Base-by-base conservation (phyloP, 257 asterid species). In the Solanum clarkiae region DNA sequence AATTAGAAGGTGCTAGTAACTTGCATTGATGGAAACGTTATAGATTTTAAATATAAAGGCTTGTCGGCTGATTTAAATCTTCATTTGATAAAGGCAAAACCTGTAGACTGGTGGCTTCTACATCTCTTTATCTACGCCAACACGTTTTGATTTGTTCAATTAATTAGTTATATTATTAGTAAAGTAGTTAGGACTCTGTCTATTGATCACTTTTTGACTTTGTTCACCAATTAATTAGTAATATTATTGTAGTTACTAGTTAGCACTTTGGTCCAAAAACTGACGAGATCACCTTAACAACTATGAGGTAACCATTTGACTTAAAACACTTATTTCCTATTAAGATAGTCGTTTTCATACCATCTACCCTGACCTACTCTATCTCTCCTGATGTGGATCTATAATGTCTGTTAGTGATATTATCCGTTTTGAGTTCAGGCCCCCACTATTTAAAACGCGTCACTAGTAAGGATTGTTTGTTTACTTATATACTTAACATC, bases 331-430 rank as follows among this genome's bases (percentile, higher is more conserved):
- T 22, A 45, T 42, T 82, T 79, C 26, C 11, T 71, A 84, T 54
- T 80, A 74, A 57, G 24, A 83, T 26, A 51, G 86, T 81, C 81
- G 86, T 77, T 80, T 80, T 84, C 86, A 77, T 55, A 53, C 85
- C 81, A 53, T 82, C 84, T 75, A 24, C 62, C 47, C 5, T 75
- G 36, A 10, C 83, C 84, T 16, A 24, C 15, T 80, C 83, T n/a
- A n/a, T n/a, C n/a, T n/a, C n/a, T n/a, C n/a, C n/a, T n/a, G n/a
- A n/a, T n/a, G n/a, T n/a, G n/a, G n/a, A n/a, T 29, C 32, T 26
- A 26, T 26, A 26, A 26, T 26, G 26, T 0, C 32, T 29, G 32
- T 2, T 29, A 29, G 2, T 29, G 32, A 29, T 29, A 29, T 29
- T 29, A 0, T 2, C 2, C 2, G 32, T 29, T 29, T 29, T 29